Evolutionary conservation across 208 protist genomes (phyloP).

Genomic region (Leishmania braziliensis): DNA sequence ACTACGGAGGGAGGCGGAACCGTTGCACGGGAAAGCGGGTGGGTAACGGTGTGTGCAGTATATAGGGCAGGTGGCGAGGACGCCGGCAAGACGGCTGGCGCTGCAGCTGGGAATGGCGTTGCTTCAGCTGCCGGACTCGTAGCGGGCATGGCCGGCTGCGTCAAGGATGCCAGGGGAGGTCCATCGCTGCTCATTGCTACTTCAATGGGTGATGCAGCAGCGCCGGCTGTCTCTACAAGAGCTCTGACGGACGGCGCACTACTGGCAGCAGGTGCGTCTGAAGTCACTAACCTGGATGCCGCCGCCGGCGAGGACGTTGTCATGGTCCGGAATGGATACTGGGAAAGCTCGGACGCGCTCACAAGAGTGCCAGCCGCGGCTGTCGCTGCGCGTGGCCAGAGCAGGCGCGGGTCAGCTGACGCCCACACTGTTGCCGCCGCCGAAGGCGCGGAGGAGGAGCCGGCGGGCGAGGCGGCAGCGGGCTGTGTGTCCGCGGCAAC

Average conservation of each 20-base stretch:
- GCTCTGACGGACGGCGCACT: not conserved
- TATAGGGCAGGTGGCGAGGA: not conserved
- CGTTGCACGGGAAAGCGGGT: not conserved
- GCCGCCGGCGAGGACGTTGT: not conserved
- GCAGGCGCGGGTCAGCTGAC: constrained; percentile 17
- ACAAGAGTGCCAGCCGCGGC: not conserved
- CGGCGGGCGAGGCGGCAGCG: not conserved
- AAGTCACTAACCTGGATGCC: not conserved
- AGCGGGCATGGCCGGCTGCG: not conserved
- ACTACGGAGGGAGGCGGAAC: not conserved
- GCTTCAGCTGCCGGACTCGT: not conserved
- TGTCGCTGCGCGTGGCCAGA: constrained; percentile 13
- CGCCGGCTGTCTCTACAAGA: not conserved
- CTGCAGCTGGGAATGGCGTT: not conserved
- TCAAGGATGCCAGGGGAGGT: not conserved
- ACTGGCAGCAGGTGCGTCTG: not conserved
- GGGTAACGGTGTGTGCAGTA: not conserved
- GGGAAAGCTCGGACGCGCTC: not conserved
- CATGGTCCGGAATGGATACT: constrained; percentile 21
- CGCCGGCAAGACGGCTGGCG: not conserved
- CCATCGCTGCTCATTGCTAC: constrained; percentile 35
- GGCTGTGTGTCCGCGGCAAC: constrained; percentile 2
- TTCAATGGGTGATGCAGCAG: constrained; percentile 5
- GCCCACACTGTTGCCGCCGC: constrained; percentile 28
- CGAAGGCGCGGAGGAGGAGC: not conserved